A percentile compares a stretch with the other conserved stretches of the same genome.
Conservation (phyloP, 2,329 filamentous ascomycete species). For the Aspergillus texensis region DNA sequence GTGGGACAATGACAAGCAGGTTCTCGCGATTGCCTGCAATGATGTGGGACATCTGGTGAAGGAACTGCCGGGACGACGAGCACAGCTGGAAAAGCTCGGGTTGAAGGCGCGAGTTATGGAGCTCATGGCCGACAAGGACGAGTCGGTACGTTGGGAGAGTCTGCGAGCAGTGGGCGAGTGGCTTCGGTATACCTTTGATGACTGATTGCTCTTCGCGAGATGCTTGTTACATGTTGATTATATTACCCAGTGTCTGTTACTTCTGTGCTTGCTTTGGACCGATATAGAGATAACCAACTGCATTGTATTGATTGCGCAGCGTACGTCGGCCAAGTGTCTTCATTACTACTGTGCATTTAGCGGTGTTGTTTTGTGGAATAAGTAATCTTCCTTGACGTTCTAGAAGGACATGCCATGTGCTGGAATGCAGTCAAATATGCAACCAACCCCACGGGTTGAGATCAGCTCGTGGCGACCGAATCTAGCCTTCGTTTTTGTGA, state of each 20-base stretch:
- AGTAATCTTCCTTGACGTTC: neutral
- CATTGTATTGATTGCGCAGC: conserved; percentile 4
- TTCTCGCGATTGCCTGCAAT: conserved; percentile 89
- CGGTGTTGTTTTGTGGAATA: neutral
- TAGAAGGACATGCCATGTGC: neutral
- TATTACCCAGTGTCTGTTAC: conserved; percentile 25
- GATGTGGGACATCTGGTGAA: conserved; percentile 87
- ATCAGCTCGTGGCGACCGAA: neutral
- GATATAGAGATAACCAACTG: conserved; percentile 6
- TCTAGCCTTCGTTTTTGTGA: neutral
- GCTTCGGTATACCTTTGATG: conserved; percentile 70
- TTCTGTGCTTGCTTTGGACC: conserved; percentile 12
- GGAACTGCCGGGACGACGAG: conserved; percentile 82
- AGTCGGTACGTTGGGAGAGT: conserved; percentile 90
- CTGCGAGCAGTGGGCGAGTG: conserved; percentile 80
- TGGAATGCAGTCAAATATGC: neutral
- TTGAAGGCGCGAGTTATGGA: conserved; percentile 89
- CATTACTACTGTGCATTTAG: neutral
- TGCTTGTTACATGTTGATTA: conserved; percentile 20
- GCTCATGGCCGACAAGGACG: conserved; percentile 86
- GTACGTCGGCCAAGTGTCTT: neutral
- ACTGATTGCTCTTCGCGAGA: conserved; percentile 26
- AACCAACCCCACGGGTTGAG: neutral
- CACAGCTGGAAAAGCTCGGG: conserved; percentile 78
- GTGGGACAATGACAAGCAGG: conserved; percentile 82